A percentile compares a stretch with the other conserved stretches of the same genome.
These are phyloP conservation scores for Leucocoprinus sp. DNA, from an alignment of 768 basidiomycete species.

Conservation along the genomic window DNA sequence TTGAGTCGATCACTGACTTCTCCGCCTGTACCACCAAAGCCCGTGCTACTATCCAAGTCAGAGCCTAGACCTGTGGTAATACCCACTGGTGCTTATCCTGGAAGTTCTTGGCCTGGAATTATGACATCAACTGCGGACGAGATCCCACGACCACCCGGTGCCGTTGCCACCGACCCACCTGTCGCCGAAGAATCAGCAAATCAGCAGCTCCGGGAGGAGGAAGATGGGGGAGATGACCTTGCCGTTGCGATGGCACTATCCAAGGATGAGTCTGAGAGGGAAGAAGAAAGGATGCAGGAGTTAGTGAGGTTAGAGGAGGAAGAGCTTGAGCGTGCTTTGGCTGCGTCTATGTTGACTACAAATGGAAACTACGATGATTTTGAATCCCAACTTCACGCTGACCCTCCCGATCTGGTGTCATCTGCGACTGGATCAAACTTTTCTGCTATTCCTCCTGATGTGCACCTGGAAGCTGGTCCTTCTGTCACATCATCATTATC, in stretches of 20 bases:
- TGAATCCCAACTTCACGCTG: constrained; percentile 3
- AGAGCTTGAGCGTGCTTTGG: constrained; percentile 56
- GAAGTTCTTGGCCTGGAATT: constrained; percentile 11
- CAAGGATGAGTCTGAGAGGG: constrained; percentile 33
- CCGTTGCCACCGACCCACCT: constrained; percentile 2
- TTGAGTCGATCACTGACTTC: constrained; percentile 11
- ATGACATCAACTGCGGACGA: constrained; percentile 6
- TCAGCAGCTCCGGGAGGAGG: neutral
- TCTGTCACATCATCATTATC: neutral
- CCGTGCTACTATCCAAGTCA: constrained; percentile 8
- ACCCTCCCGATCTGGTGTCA: constrained; percentile 1
- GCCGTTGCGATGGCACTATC: constrained; percentile 40
- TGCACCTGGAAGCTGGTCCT: neutral
- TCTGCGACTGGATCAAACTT: neutral
- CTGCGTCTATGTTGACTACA: constrained; percentile 23
- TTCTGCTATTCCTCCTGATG: neutral
- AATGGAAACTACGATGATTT: neutral
- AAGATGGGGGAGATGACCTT: constrained; percentile 34
- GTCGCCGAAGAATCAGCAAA: neutral
- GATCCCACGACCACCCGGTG: constrained; percentile 11
- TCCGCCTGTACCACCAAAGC: constrained; percentile 13
- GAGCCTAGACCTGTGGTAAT: constrained; percentile 3
- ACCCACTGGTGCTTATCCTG: constrained; percentile 9
- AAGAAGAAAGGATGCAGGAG: constrained; percentile 25
- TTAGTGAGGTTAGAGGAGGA: constrained; percentile 48